phyloP scores from a whole-genome alignment of 2,329 filamentous ascomycete genomes.

The Botrytis hyacinthi region DNA sequence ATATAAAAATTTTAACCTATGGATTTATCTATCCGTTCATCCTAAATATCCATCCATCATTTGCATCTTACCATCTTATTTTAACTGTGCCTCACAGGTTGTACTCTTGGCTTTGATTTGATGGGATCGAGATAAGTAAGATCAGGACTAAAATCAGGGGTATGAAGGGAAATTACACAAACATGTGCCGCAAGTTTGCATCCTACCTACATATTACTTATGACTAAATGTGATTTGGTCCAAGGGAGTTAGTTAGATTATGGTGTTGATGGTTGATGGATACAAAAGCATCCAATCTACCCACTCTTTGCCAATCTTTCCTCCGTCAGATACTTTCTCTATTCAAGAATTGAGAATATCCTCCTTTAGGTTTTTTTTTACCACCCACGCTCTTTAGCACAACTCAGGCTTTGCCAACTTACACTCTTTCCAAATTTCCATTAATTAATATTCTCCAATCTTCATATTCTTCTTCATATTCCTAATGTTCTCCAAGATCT shows the following conservation, averaged over 20 bases:
- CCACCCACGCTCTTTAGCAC: conserved; percentile 5
- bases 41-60: not conserved
- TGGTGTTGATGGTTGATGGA: not conserved
- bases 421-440: conserved; percentile 14
- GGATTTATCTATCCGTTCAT: not conserved
- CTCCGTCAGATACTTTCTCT: conserved; percentile 5
- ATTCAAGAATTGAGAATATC: conserved; percentile 1
- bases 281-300: conserved; percentile 11
- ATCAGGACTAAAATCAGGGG: conserved; percentile 1
- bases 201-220: not conserved
- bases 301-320: not conserved
- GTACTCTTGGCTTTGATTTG: not conserved
- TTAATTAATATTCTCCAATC: not conserved
- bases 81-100: not conserved
- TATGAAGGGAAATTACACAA: conserved; percentile 12
- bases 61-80: not conserved
- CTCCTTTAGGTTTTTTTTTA: conserved; percentile 1
- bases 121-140: not conserved
- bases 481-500: conserved; percentile 19
- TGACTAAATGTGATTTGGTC: not conserved
- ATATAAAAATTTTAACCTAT: not conserved
- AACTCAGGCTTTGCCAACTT: conserved; percentile 14
- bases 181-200: not conserved
- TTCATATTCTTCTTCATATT: not conserved
- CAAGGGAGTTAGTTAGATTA: not conserved